Evolutionary conservation across 345 rosid genomes (phyloP).

Genomic region (Murraya paniculata): DNA sequence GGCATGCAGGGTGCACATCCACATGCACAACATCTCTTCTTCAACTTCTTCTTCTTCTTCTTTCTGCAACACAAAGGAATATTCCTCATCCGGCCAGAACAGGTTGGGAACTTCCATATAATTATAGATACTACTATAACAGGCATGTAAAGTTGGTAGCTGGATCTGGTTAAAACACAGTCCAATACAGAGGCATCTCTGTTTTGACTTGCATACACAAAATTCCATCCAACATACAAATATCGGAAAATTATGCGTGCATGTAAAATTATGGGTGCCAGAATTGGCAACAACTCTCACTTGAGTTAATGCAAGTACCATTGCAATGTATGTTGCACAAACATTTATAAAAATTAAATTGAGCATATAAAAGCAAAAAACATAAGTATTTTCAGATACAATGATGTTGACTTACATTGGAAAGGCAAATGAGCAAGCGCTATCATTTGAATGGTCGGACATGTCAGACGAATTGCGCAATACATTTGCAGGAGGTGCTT

Average conservation of each 20-base stretch:
- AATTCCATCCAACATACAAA: background rate
- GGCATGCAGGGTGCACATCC: background rate
- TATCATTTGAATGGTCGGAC: slow-evolving; percentile 39
- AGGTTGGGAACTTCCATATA: slow-evolving; percentile 15
- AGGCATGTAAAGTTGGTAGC: background rate
- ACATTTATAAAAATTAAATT: background rate
- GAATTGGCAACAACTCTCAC: background rate
- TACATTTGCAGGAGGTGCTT: slow-evolving; percentile 19
- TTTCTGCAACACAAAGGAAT: slow-evolving; percentile 26
- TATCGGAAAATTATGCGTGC: background rate
- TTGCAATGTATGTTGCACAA: background rate
- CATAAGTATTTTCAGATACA: background rate
- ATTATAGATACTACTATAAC: background rate
- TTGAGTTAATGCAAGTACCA: background rate
- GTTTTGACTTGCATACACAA: background rate
- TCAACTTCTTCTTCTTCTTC: slow-evolving; percentile 13
- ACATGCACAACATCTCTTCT: slow-evolving; percentile 16
- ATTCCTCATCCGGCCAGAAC: slow-evolving; percentile 23
- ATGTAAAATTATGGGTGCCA: background rate
- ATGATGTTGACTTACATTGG: slow-evolving; percentile 45
- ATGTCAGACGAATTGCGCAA: slow-evolving; percentile 31
- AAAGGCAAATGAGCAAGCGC: slow-evolving; percentile 47
- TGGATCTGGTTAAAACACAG: background rate
- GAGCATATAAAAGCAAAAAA: background rate
- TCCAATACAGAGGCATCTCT: slow-evolving; percentile 7